Evolutionary conservation across 192 early-diverging fungal species (phyloP).

Genomic region (Coemansia sp.): DNA sequence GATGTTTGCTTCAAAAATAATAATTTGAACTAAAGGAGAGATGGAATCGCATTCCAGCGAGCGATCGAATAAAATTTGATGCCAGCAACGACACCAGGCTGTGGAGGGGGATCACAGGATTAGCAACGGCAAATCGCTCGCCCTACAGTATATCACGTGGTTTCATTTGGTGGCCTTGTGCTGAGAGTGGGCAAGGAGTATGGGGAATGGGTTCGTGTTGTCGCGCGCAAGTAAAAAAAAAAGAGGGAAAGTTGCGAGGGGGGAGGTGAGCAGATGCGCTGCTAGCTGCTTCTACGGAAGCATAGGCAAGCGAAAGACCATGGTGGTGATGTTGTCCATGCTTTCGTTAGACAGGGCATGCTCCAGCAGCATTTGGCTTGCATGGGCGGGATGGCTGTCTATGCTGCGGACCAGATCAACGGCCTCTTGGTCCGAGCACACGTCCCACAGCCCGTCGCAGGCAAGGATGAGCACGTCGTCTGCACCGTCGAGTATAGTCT

Average conservation of each 20-base stretch:
- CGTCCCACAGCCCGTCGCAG: constrained; percentile 99
- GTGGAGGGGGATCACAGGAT: background rate
- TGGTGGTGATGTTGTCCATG: constrained; percentile 93
- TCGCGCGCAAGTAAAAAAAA: background rate
- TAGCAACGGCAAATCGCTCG: background rate
- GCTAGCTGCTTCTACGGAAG: background rate
- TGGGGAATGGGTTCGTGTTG: too few relatives aligned
- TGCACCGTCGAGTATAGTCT: constrained; percentile 72
- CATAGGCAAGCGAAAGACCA: constrained; percentile 71
- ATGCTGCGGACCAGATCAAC: constrained; percentile 81
- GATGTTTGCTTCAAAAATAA: constrained; percentile 4
- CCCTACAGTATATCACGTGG: constrained; percentile 42
- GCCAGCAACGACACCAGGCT: constrained; percentile 6
- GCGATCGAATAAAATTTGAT: background rate
- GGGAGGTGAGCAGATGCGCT: background rate
- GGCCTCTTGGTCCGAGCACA: constrained; percentile 93
- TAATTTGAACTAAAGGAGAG: constrained; percentile 11
- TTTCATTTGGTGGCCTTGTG: too few relatives aligned
- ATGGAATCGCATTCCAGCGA: constrained; percentile 9
- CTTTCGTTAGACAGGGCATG: constrained; percentile 91
- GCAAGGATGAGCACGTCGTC: constrained; percentile 92
- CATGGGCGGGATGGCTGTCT: constrained; percentile 72
- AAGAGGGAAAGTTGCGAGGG: background rate
- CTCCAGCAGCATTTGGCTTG: constrained; percentile 77
- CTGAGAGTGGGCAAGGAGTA: too few relatives aligned